phyloP scores from a whole-genome alignment of 176 grass and related monocot genomes.

The Alloteropsis semialata region DNA sequence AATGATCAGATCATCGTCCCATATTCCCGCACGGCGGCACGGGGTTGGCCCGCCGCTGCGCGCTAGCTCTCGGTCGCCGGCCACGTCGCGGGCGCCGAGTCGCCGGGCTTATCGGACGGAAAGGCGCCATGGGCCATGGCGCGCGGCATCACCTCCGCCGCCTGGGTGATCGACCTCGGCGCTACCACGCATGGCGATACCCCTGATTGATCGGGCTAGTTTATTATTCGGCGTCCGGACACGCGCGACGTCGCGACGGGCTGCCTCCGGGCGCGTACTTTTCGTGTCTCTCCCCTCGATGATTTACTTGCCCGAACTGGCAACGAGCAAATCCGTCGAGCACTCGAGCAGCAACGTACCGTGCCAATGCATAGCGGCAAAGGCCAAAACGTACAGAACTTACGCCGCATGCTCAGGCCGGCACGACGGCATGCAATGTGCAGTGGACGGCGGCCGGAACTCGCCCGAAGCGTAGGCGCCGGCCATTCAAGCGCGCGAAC shows the following conservation, averaged over 20 bases:
- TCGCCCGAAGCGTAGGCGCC: background rate
- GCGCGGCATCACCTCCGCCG: constrained; percentile 15
- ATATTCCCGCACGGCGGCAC: background rate
- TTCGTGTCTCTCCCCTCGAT: background rate
- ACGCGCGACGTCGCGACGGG: constrained; percentile 17
- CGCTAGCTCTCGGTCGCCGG: background rate
- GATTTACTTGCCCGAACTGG: background rate
- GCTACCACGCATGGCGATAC: constrained; percentile 19
- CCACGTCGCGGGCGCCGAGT: constrained; percentile 15
- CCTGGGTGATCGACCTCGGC: background rate
- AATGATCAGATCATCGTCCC: background rate
- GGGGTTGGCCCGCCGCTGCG: background rate
- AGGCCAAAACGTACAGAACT: background rate
- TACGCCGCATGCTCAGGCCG: background rate
- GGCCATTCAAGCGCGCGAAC: background rate
- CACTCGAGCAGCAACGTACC: background rate
- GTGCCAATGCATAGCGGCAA: background rate
- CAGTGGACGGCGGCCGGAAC: background rate
- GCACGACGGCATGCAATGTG: too few species aligned
- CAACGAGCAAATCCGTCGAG: background rate
- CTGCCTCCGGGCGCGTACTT: background rate
- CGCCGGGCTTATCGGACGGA: background rate
- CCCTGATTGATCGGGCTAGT: constrained; percentile 24
- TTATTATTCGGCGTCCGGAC: background rate
- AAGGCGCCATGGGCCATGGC: background rate